Conservation (phyloP, 139 green algal species). For the Chlorella sp. region DNA sequence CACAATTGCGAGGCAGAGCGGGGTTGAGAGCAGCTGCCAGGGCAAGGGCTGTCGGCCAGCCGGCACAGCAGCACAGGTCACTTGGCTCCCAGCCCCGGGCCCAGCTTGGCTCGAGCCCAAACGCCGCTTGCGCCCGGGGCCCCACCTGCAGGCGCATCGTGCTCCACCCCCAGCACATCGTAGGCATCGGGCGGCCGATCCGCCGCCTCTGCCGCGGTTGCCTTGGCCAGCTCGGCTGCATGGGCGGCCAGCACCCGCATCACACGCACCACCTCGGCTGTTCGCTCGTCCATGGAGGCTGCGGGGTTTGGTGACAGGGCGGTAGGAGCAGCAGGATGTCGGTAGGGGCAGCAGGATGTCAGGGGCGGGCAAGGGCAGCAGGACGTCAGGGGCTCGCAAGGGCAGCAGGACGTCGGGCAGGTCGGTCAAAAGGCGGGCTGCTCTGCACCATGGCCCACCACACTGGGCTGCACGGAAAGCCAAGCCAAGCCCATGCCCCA, state of each 20-base stretch:
- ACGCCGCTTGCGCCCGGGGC: too few species aligned
- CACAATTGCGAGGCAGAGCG: too few species aligned
- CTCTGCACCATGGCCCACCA: too few species aligned
- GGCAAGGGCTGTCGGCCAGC: neutral
- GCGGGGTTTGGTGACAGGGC: too few species aligned
- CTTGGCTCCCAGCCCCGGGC: neutral
- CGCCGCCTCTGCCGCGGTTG: neutral
- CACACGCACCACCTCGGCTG: conserved; percentile 64
- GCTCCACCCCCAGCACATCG: conserved; percentile 67
- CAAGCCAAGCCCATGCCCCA: conserved; percentile 65
- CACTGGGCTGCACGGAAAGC: conserved; percentile 80
- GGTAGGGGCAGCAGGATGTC: neutral
- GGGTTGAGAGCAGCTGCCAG: too few species aligned
- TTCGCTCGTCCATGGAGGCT: conserved; percentile 50
- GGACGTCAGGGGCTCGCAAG: too few species aligned
- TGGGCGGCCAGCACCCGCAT: conserved; percentile 46
- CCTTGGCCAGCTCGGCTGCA: conserved; percentile 5
- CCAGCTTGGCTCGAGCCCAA: neutral
- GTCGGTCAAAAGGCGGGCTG: conserved; percentile 62
- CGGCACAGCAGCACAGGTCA: too few species aligned
- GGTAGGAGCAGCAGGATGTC: neutral
- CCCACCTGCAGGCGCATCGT: conserved; percentile 9
- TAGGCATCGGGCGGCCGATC: conserved; percentile 61
- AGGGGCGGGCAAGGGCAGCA: neutral
- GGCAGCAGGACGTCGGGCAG: too few species aligned